Evolutionary conservation across 176 grass and related monocot species (phyloP), one percentile per base, ranked within the genome.

Genomic region (Zoysia pacifica): DNA sequence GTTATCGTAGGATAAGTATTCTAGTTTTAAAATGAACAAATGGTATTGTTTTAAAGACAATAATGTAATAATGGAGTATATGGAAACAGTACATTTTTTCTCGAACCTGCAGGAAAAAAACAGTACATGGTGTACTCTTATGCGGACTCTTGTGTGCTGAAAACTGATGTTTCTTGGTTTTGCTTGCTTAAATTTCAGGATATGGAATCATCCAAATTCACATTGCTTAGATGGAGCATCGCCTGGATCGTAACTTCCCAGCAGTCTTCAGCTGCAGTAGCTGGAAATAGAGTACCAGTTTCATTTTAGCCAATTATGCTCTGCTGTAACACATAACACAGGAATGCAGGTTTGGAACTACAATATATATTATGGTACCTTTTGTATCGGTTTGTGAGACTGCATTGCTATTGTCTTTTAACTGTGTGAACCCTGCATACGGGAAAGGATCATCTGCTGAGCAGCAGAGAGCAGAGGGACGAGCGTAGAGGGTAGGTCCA

Each of bases 171-270:
- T 47, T 88, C 1, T 80, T 64, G 9, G 43, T 60, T 16, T 16
- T 51, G 3, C 56, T 59, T 85, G 11, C 72, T 80, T 60, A 41
- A 61, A 76, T 89, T 89, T 81, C 82, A 89, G 87, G 87, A 43
- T 55, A 48, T 18, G 65, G 72, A 81, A 58, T 42, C n/a, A 18
- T 51, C 76, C 71, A 76, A 75, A 37, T 81, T 55, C 49, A 51
- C 67, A 51, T 39, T 79, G 43, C 43, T 73, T 13, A 63, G 61
- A 72, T 62, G 35, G 20, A 83, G 59, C 80, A 83, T n/a, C 68
- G 4, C 70, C 48, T 87, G 69, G 74, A 50, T 67, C 71, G 56
- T 16, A 12, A 15, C 48, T 5, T 76, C 13, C 35, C 48, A 10
- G 61, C 82, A 77, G 79, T 50, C 77, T 7, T 65, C 53, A 56